Conservation (phyloP, 164 flowering plant species). For the Chloranthus sessilifolius region DNA sequence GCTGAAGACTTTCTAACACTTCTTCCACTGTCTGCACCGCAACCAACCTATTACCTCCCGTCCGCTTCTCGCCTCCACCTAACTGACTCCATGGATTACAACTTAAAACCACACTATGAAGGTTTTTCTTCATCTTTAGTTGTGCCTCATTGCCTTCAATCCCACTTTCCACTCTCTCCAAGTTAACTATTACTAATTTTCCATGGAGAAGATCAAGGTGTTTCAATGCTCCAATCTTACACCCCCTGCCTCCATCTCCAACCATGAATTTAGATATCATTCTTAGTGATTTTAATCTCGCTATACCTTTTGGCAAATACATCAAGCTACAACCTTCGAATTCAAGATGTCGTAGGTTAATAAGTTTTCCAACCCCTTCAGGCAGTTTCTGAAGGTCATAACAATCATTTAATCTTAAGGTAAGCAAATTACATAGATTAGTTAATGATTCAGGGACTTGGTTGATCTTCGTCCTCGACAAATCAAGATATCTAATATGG, state of each 20-base stretch:
- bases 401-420: slow-evolving; percentile 18
- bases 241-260: not conserved
- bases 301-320: not conserved
- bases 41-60: too few relatives aligned
- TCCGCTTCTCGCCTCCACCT: too few relatives aligned
- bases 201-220: too few relatives aligned
- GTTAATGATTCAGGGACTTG: slow-evolving; percentile 16
- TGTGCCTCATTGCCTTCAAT: slow-evolving; percentile 1
- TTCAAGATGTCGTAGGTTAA: slow-evolving; percentile 20
- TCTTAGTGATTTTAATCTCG: not conserved
- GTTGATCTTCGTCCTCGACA: not conserved
- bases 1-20: not conserved
- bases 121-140: not conserved
- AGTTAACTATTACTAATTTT: not conserved
- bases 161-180: not conserved
- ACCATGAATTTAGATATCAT: not conserved
- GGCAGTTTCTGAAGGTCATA: slow-evolving; percentile 12
- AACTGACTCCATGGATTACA: too few relatives aligned
- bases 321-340: not conserved
- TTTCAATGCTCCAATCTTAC: not conserved
- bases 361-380: not conserved
- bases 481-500: slow-evolving; percentile 6
- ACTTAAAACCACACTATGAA: not conserved
- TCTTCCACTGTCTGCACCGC: not conserved
- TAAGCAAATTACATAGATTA: slow-evolving; percentile 22